Conservation (phyloP, 805 yeast genomes). For the Debaryomyces prosopidis region DNA sequence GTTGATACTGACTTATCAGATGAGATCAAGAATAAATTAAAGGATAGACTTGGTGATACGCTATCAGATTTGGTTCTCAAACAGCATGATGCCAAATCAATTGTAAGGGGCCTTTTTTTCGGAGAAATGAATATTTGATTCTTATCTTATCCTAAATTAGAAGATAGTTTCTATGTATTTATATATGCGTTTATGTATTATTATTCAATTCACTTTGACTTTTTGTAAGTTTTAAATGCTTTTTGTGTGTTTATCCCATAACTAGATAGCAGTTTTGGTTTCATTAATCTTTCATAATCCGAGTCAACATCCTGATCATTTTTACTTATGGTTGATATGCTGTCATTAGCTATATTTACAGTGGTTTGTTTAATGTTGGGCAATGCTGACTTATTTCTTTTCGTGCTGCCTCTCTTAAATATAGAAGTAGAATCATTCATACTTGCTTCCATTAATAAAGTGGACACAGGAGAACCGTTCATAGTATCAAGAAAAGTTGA, state of each 20-base stretch:
- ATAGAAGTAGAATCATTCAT: neutral
- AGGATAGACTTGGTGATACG: slow-evolving; percentile 59
- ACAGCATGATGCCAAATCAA: slow-evolving; percentile 47
- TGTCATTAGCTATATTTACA: neutral
- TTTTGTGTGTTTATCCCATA: neutral
- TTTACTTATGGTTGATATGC: neutral
- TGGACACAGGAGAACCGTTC: slow-evolving; percentile 16
- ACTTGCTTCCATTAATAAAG: neutral
- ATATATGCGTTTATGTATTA: neutral
- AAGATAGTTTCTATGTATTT: neutral
- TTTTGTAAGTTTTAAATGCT: slow-evolving; percentile 1
- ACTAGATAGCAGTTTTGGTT: neutral
- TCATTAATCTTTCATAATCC: slow-evolving; percentile 7
- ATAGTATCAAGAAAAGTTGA: slow-evolving; percentile 38
- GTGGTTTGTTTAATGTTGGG: neutral
- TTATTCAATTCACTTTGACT: neutral
- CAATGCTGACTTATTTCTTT: slow-evolving; percentile 1
- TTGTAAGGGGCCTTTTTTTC: slow-evolving; percentile 68
- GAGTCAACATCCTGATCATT: slow-evolving; percentile 4
- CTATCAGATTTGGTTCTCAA: slow-evolving; percentile 52
- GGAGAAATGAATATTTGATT: slow-evolving; percentile 50
- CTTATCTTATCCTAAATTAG: neutral
- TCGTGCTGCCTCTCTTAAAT: slow-evolving; percentile 1
- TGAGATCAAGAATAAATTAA: slow-evolving; percentile 42
- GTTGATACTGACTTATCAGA: slow-evolving; percentile 31